Evolutionary conservation across 2,329 filamentous ascomycete genomes (phyloP), one percentile per base, ranked within the genome.

Genomic region (Colletotrichum orchidophilum): DNA sequence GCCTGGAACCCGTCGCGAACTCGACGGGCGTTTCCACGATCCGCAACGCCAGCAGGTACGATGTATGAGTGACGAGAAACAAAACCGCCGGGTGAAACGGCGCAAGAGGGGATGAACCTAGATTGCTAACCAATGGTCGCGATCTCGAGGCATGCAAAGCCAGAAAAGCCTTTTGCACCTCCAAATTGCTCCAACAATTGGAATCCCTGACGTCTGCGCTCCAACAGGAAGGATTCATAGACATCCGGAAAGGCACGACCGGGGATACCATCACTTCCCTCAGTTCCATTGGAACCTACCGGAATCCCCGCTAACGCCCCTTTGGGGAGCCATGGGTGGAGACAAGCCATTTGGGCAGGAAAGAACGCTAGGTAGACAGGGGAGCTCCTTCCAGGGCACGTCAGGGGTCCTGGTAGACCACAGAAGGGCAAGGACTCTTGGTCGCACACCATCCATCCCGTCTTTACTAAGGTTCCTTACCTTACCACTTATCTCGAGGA

Each of bases 311-410:
- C 69, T 57, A 63, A 66, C 42, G 65, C 59, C 59, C 59, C 27
- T 69, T 60, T 63, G 42, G 69, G 54, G 58, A 57, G 18, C n/a
- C 42, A 59, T 3, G 57, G 54, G 58, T 63, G 64, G 65, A 58
- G 58, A 49, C 21, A 33, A 29, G 53, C 53, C 59, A 55, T 63
- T 62, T 62, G 57, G n/a, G 50, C 53, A 50, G 31, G 50, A 46
- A 50, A 58, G 60, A 53, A 53, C 68, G 64, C 68, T 71, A 63
- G 64, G 64, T 71, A 63, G 59, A 15, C 42, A 58, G 26, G 52
- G 52, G 52, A 33, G 31, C 18, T 54, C 31, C 12, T 29, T 53
- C 42, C 58, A 63, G 35, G 63, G 46, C 26, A 4, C 18, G 39
- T 31, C 21, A 60, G 12, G 31, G 29, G 60, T 29, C 52, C 26